Evolutionary conservation across 495 filamentous ascomycete genomes (phyloP).

Genomic region (Pyronema domesticum): DNA sequence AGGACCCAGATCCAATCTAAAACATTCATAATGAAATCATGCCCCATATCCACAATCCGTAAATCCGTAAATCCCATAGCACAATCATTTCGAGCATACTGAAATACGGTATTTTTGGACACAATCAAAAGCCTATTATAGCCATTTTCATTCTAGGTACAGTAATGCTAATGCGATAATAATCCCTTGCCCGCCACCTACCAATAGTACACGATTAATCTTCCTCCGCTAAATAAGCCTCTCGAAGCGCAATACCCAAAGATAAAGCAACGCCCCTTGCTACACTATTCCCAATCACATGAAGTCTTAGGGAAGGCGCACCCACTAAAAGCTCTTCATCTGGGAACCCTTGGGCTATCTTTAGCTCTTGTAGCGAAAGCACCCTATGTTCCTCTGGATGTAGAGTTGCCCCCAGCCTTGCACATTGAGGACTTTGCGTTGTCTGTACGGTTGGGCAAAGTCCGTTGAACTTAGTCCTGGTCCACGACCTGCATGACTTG

Average conservation of each 20-base stretch:
- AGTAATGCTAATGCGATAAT: too few relatives aligned
- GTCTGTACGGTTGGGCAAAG: constrained; percentile 44
- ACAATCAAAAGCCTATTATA: too few relatives aligned
- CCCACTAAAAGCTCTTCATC: constrained; percentile 54
- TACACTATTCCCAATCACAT: constrained; percentile 54
- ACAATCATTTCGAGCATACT: too few relatives aligned
- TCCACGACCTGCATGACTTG: constrained; percentile 28
- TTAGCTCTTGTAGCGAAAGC: constrained; percentile 42
- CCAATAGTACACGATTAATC: too few relatives aligned
- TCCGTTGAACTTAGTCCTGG: constrained; percentile 32
- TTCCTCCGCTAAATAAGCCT: constrained; percentile 30
- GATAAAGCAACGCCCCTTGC: constrained; percentile 44
- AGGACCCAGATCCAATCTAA: too few relatives aligned
- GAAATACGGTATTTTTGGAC: too few relatives aligned
- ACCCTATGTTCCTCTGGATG: constrained; percentile 45
- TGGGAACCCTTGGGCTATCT: constrained; percentile 46
- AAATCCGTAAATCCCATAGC: too few relatives aligned
- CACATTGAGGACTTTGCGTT: constrained; percentile 29
- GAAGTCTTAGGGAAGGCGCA: constrained; percentile 32
- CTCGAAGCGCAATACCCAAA: constrained; percentile 40
- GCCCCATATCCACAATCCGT: too few relatives aligned
- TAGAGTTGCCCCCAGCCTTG: constrained; percentile 29
- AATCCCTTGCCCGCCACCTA: too few relatives aligned
- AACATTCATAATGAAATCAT: too few relatives aligned
- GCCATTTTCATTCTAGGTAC: too few relatives aligned